phyloP scores from a whole-genome alignment of 768 basidiomycete species.

The Trametes cubensis region DNA sequence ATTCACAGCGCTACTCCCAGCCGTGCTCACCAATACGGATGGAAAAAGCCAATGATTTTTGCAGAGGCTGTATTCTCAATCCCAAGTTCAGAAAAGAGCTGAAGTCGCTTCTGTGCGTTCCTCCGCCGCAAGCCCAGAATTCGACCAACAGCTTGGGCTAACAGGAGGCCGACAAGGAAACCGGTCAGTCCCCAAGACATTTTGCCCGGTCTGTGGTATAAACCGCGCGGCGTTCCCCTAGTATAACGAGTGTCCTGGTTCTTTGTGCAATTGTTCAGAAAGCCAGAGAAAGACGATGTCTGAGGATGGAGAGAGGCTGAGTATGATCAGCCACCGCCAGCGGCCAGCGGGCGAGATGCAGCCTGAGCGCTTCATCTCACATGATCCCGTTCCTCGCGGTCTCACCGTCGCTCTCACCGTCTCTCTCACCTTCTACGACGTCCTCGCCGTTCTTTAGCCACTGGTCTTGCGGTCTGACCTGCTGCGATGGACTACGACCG shows the following conservation, averaged over 20 bases:
- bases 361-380: constrained; percentile 2
- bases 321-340: constrained; percentile 5
- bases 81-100: constrained; percentile 3
- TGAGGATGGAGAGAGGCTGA: neutral
- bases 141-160: constrained; percentile 8
- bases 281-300: neutral
- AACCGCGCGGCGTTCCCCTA: too few relatives aligned
- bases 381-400: neutral
- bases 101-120: constrained; percentile 7
- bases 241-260: neutral
- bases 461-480: neutral
- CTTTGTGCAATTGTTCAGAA: neutral
- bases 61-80: constrained; percentile 12
- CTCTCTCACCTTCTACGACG: constrained; percentile 6
- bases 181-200: constrained; percentile 12
- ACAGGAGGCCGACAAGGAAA: constrained; percentile 1
- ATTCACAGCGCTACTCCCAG: neutral
- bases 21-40: constrained; percentile 86
- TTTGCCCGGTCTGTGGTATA: too few relatives aligned
- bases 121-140: constrained; percentile 15
- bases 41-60: constrained; percentile 81
- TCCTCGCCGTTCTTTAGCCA: neutral
- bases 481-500: constrained; percentile 71
- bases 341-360: constrained; percentile 1
- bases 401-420: constrained; percentile 8